These are phyloP conservation scores for Bipolaris bicolor DNA, from an alignment of 2,329 filamentous ascomycete species.

Conservation along the genomic window DNA sequence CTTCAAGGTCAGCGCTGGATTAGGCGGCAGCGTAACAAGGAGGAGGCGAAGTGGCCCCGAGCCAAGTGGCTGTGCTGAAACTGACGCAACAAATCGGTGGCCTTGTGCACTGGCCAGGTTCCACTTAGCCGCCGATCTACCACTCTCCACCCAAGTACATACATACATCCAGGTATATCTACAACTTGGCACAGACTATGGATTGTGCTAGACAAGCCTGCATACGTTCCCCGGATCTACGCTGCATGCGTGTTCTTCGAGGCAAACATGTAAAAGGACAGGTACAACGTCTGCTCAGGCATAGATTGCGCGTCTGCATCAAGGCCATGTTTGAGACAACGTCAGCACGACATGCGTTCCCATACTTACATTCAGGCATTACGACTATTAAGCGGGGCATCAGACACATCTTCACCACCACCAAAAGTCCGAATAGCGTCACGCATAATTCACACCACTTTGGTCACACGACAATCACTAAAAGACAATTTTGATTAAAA, in stretches of 20 bases:
- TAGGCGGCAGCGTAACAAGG: slow-evolving; percentile 19
- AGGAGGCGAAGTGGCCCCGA: slow-evolving; percentile 24
- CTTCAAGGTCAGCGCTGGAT: slow-evolving; percentile 15
- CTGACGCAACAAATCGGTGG: slow-evolving; percentile 22
- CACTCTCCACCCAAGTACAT: slow-evolving; percentile 8
- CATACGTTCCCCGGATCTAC: not conserved
- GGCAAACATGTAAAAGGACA: not conserved
- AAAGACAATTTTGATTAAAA: slow-evolving; percentile 22
- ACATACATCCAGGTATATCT: no score
- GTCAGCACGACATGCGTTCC: slow-evolving; percentile 6
- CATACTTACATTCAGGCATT: not conserved
- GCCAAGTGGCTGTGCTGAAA: slow-evolving; percentile 15
- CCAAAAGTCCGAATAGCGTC: not conserved
- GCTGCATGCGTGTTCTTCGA: not conserved
- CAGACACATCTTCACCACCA: not conserved
- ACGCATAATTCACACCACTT: not conserved
- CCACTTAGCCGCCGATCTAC: slow-evolving; percentile 24
- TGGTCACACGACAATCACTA: not conserved
- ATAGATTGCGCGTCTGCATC: not conserved
- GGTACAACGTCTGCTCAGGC: not conserved
- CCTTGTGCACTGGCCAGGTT: slow-evolving; percentile 18
- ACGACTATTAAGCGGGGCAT: not conserved
- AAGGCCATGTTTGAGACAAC: slow-evolving; percentile 3
- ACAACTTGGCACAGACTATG: not conserved
- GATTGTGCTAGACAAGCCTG: not conserved